These are phyloP conservation scores for Perkinsus olseni DNA, from an alignment of 169 alveolate species.

Conservation along the genomic window DNA sequence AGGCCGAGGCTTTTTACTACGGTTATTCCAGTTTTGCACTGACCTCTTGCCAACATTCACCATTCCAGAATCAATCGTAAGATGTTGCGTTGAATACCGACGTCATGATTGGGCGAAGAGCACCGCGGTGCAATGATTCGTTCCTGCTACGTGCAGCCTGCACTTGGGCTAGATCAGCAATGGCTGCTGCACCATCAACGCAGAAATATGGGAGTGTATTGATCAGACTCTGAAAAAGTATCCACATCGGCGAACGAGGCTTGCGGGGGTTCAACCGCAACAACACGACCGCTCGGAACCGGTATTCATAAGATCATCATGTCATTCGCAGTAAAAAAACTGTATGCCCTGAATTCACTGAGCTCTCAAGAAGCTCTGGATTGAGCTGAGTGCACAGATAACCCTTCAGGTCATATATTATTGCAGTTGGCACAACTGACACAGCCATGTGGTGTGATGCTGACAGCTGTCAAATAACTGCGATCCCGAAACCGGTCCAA, in stretches of 20 bases:
- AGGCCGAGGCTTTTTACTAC: too few relatives aligned
- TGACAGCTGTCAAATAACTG: background rate
- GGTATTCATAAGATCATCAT: background rate
- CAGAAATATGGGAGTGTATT: too few relatives aligned
- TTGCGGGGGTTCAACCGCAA: constrained; percentile 4
- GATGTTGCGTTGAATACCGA: too few relatives aligned
- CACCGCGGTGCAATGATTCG: too few relatives aligned
- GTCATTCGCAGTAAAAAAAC: background rate
- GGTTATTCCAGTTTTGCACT: too few relatives aligned
- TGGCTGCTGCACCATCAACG: too few relatives aligned
- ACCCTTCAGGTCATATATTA: background rate
- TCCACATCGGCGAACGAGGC: background rate
- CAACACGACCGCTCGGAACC: background rate
- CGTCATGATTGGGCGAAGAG: too few relatives aligned
- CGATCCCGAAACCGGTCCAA: background rate
- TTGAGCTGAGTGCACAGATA: background rate
- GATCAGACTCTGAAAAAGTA: background rate
- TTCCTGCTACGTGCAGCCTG: too few relatives aligned
- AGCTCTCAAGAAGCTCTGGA: background rate
- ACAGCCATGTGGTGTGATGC: background rate
- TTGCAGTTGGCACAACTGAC: background rate
- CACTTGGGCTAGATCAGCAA: too few relatives aligned
- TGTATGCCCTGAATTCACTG: background rate
- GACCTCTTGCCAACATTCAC: too few relatives aligned
- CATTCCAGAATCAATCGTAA: too few relatives aligned